A percentile compares a stretch with the other conserved stretches of the same genome.
These are phyloP conservation scores for Nakazawaea anatomiae DNA, from an alignment of 805 yeast genomes.

Conservation along the genomic window DNA sequence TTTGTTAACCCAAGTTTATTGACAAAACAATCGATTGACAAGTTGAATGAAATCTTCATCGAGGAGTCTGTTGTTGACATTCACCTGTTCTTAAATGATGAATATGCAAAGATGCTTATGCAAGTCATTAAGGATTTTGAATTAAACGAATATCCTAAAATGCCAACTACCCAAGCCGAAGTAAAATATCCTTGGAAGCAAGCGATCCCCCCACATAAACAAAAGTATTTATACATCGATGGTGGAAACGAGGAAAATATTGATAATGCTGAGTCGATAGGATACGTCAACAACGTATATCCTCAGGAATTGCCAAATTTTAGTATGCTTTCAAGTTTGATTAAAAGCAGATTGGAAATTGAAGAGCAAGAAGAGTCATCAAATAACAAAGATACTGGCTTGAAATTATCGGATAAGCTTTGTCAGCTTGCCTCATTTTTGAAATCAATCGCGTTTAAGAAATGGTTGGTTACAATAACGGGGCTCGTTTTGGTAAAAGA, in stretches of 20 bases:
- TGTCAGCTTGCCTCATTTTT: slow-evolving; percentile 53
- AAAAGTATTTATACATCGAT: slow-evolving; percentile 78
- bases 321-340: slow-evolving; percentile 18
- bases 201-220: slow-evolving; percentile 92
- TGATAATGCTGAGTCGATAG: slow-evolving; percentile 26
- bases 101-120: slow-evolving; percentile 42
- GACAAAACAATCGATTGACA: slow-evolving; percentile 27
- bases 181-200: slow-evolving; percentile 77
- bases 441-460: slow-evolving; percentile 54
- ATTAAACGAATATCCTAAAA: slow-evolving; percentile 42
- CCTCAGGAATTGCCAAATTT: slow-evolving; percentile 56
- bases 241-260: slow-evolving; percentile 40
- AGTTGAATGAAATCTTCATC: slow-evolving; percentile 46
- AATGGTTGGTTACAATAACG: slow-evolving; percentile 64
- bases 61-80: slow-evolving; percentile 70
- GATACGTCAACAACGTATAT: slow-evolving; percentile 18
- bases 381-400: slow-evolving; percentile 19
- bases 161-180: slow-evolving; percentile 53
- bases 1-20: slow-evolving; percentile 55
- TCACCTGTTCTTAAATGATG: slow-evolving; percentile 52
- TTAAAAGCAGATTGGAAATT: slow-evolving; percentile 11
- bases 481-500: slow-evolving; percentile 56
- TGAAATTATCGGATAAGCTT: slow-evolving; percentile 29
- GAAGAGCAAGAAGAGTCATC: slow-evolving; percentile 12
- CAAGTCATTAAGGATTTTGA: slow-evolving; percentile 49